Evolutionary conservation across 2,329 filamentous ascomycete genomes (phyloP).

Genomic region (Thelonectria rubi): DNA sequence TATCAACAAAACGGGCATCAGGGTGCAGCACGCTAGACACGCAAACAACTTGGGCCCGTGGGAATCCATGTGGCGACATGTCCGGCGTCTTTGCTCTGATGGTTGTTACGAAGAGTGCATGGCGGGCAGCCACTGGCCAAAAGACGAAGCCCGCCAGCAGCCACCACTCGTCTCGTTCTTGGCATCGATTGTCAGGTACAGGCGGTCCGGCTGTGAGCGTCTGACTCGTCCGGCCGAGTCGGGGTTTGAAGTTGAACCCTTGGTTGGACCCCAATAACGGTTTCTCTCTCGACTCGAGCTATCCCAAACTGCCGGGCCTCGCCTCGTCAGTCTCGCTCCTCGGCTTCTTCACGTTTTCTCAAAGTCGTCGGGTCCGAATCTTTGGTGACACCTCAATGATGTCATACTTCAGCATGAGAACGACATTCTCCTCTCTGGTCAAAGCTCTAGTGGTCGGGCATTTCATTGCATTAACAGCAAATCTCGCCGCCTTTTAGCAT

Average conservation of each 20-base stretch:
- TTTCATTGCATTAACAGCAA: conserved; percentile 10
- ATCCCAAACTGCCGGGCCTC: neutral
- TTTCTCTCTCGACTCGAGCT: neutral
- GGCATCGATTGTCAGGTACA: conserved; percentile 24
- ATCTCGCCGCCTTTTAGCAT: neutral
- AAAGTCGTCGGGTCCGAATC: neutral
- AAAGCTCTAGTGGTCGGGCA: neutral
- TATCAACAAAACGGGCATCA: neutral
- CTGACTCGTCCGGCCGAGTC: conserved; percentile 16
- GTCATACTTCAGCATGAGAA: conserved; percentile 3
- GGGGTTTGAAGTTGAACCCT: neutral
- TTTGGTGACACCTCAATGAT: neutral
- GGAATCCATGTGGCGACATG: neutral
- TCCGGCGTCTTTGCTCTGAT: neutral
- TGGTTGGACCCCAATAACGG: neutral
- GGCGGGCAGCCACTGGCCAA: neutral
- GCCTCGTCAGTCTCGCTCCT: neutral
- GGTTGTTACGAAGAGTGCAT: neutral
- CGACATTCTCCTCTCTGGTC: neutral
- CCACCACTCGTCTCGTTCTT: neutral
- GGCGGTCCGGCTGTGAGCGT: neutral
- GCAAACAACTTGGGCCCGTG: neutral
- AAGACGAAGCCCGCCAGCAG: neutral
- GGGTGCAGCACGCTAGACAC: conserved; percentile 1
- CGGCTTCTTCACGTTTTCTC: neutral